Percentiles rank a stretch among this genome's conserved stretches.
phyloP scores from a whole-genome alignment of 352 stramenopile species.

The Phytophthora uliginosa region DNA sequence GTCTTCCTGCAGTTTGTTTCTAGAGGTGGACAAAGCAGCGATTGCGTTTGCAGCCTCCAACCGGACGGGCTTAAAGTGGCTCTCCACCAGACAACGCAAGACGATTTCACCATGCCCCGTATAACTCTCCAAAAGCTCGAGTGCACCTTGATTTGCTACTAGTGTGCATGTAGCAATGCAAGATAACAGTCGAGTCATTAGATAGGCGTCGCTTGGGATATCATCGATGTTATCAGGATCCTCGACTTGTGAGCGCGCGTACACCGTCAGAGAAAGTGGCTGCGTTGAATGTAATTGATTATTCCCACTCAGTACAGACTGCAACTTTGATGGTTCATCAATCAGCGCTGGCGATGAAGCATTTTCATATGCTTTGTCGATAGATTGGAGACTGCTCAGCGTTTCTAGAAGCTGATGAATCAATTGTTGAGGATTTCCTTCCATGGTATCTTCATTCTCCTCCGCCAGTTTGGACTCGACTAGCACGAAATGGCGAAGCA shows the following conservation, averaged over 20 bases:
- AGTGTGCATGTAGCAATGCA: conserved; percentile 57
- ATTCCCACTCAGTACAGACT: conserved; percentile 9
- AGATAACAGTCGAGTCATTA: conserved; percentile 66
- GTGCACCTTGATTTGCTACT: conserved; percentile 34
- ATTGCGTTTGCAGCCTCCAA: conserved; percentile 58
- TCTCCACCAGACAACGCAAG: conserved; percentile 57
- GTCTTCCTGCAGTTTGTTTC: conserved; percentile 56
- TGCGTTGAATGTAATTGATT: conserved; percentile 18
- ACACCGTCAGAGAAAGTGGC: conserved; percentile 42
- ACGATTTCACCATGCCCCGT: conserved; percentile 50
- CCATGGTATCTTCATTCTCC: conserved; percentile 32
- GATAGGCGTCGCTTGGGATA: conserved; percentile 61
- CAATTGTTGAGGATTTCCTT: conserved; percentile 40
- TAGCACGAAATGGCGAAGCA: conserved; percentile 78
- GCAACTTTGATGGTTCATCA: background rate
- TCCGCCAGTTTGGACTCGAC: conserved; percentile 52
- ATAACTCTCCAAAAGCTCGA: conserved; percentile 53
- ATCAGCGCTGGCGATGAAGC: background rate
- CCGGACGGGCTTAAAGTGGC: conserved; percentile 56
- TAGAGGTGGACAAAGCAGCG: conserved; percentile 50
- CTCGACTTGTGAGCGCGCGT: conserved; percentile 47
- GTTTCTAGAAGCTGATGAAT: conserved; percentile 57
- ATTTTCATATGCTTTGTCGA: conserved; percentile 27
- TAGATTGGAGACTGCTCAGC: conserved; percentile 43
- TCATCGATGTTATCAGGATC: conserved; percentile 59